Percentiles rank a stretch among this genome's conserved stretches.
phyloP scores from a whole-genome alignment of 2,329 filamentous ascomycete species.

The Aspergillus quadrilineatus region DNA sequence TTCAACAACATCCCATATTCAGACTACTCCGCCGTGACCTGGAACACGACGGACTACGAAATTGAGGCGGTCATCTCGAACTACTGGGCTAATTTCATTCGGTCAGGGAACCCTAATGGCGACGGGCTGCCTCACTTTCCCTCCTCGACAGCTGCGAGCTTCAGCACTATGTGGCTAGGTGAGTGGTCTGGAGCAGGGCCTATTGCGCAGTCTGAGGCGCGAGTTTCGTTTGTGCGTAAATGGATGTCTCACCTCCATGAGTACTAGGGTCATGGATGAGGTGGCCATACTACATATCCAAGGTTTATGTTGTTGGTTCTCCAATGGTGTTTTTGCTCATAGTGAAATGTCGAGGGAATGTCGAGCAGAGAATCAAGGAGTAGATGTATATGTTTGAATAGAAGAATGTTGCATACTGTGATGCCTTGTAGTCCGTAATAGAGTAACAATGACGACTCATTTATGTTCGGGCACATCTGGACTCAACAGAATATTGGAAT shows the following conservation, averaged over 20 bases:
- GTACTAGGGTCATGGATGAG: background rate
- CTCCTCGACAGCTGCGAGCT: background rate
- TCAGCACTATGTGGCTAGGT: background rate
- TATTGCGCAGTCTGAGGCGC: background rate
- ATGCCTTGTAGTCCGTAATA: too few relatives aligned
- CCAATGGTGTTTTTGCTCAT: too few relatives aligned
- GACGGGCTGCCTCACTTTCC: background rate
- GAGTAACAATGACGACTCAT: too few relatives aligned
- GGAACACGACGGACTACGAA: constrained; percentile 26
- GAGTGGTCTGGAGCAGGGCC: background rate
- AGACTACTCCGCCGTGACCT: constrained; percentile 27
- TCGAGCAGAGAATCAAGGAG: too few relatives aligned
- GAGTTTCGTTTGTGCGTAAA: background rate
- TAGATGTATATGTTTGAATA: too few relatives aligned
- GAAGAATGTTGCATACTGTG: too few relatives aligned
- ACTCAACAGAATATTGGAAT: too few relatives aligned
- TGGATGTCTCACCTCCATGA: background rate
- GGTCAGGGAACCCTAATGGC: constrained; percentile 34
- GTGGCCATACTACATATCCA: too few relatives aligned
- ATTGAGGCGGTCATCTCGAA: constrained; percentile 25
- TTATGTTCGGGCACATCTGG: too few relatives aligned
- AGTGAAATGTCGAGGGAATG: too few relatives aligned
- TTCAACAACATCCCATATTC: constrained; percentile 33
- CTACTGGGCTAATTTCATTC: constrained; percentile 37
- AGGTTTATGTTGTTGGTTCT: too few relatives aligned